Conservation (phyloP, 1,284 basidiomycete species). For the Austroboletus novae-zelandiae region DNA sequence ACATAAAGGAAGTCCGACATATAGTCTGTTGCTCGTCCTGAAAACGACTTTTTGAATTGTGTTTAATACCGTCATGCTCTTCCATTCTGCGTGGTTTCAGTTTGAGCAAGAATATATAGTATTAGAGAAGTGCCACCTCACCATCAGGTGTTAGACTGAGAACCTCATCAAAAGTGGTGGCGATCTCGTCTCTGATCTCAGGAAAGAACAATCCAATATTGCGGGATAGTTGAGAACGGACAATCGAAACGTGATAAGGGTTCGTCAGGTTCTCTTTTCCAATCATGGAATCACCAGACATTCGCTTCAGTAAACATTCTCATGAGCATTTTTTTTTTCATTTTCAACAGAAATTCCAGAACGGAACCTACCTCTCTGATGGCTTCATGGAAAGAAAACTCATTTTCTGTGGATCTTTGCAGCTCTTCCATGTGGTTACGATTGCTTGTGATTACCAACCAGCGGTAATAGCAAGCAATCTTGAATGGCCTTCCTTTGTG, state of each 20-base stretch:
- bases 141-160: conserved; percentile 16
- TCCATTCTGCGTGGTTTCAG: conserved; percentile 29
- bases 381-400: conserved; percentile 36
- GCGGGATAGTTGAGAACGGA: conserved; percentile 31
- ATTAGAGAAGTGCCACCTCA: neutral
- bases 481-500: conserved; percentile 37
- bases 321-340: neutral
- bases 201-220: conserved; percentile 26
- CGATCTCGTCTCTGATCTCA: conserved; percentile 35
- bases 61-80: conserved; percentile 13
- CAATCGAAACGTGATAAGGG: conserved; percentile 28
- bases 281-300: conserved; percentile 28
- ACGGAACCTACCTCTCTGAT: conserved; percentile 28
- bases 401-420: conserved; percentile 38
- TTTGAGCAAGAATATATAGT: neutral
- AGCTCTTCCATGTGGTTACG: conserved; percentile 41
- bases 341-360: neutral
- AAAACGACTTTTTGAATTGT: conserved; percentile 27
- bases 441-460: conserved; percentile 40
- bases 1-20: conserved; percentile 41
- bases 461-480: conserved; percentile 35
- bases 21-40: conserved; percentile 34
- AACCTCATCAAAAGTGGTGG: conserved; percentile 26
- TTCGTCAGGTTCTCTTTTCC: conserved; percentile 24
- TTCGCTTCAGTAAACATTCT: conserved; percentile 5